A percentile compares a stretch with the other conserved stretches of the same genome.
Conservation (phyloP, 495 filamentous ascomycete species). For the Aspergillus kassunensis region DNA sequence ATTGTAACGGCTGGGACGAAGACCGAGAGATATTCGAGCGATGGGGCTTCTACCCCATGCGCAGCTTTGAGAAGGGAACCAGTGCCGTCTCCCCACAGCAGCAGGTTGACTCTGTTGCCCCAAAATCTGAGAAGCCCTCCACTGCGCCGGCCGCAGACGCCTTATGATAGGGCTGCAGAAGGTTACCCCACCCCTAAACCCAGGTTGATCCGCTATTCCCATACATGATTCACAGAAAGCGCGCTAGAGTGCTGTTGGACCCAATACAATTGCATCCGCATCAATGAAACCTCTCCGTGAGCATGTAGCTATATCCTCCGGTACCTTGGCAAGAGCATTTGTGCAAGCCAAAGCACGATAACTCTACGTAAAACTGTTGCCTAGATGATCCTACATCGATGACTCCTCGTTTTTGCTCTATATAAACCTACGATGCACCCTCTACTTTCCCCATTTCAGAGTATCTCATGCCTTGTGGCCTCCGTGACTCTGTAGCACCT, state of each 20-base stretch:
- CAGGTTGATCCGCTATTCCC: constrained; percentile 2
- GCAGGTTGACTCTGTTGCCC: neutral
- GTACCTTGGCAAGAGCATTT: constrained; percentile 4
- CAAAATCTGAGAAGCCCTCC: neutral
- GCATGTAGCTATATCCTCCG: constrained; percentile 8
- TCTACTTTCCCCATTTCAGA: neutral
- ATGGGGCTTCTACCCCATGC: constrained; percentile 73
- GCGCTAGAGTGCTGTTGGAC: neutral
- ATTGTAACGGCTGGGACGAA: constrained; percentile 84
- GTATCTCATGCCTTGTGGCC: too few relatives aligned
- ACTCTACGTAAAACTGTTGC: constrained; percentile 11
- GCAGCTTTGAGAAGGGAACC: constrained; percentile 43
- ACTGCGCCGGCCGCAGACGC: constrained; percentile 19
- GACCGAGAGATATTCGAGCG: constrained; percentile 72
- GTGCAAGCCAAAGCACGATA: neutral
- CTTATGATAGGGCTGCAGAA: constrained; percentile 9
- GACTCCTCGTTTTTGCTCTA: neutral
- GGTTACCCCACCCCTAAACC: neutral
- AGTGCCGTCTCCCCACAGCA: constrained; percentile 1
- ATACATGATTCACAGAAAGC: neutral
- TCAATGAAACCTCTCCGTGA: constrained; percentile 3
- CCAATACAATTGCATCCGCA: constrained; percentile 4
- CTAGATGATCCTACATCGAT: constrained; percentile 5
- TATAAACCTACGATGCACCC: neutral
- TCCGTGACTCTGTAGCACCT: too few relatives aligned